These are phyloP conservation scores for Globisporangium nunn DNA, from an alignment of 352 stramenopile species.

Conservation along the genomic window DNA sequence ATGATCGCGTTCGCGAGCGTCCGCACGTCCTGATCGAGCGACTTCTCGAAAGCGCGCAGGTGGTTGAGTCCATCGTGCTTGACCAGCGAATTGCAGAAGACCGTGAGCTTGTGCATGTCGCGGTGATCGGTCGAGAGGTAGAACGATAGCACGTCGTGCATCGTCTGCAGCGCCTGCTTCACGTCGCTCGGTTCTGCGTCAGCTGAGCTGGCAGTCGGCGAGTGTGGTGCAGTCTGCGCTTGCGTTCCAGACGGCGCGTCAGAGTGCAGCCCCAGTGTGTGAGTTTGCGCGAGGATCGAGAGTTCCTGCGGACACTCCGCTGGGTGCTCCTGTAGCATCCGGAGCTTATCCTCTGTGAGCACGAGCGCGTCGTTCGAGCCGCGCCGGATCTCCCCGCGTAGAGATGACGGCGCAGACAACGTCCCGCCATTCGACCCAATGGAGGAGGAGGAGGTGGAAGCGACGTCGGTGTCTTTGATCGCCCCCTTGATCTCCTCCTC, in stretches of 20 bases:
- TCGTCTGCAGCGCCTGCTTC: constrained; percentile 42
- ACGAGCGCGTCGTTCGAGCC: constrained; percentile 33
- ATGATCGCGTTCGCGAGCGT: constrained; percentile 65
- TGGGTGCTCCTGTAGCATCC: constrained; percentile 46
- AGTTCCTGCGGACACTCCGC: constrained; percentile 58
- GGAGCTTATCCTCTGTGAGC: constrained; percentile 17
- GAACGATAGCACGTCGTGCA: constrained; percentile 66
- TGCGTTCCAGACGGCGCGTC: background rate
- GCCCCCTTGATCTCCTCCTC: constrained; percentile 69
- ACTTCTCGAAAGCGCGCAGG: constrained; percentile 48
- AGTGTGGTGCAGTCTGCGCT: too few relatives aligned
- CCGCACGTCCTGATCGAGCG: constrained; percentile 43
- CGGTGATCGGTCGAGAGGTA: constrained; percentile 63
- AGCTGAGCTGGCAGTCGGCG: background rate
- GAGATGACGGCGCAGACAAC: constrained; percentile 1
- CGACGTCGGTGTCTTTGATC: constrained; percentile 34
- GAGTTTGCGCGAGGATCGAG: constrained; percentile 21
- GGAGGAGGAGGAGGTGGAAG: background rate
- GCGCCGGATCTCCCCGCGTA: constrained; percentile 18
- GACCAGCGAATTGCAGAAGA: constrained; percentile 79
- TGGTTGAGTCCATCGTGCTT: constrained; percentile 65
- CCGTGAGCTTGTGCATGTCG: constrained; percentile 74
- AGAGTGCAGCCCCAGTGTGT: background rate
- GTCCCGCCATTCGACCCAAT: background rate
- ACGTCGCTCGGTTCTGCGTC: constrained; percentile 17